phyloP scores from a whole-genome alignment of 768 basidiomycete genomes.

The Scleroderma citrinum region DNA sequence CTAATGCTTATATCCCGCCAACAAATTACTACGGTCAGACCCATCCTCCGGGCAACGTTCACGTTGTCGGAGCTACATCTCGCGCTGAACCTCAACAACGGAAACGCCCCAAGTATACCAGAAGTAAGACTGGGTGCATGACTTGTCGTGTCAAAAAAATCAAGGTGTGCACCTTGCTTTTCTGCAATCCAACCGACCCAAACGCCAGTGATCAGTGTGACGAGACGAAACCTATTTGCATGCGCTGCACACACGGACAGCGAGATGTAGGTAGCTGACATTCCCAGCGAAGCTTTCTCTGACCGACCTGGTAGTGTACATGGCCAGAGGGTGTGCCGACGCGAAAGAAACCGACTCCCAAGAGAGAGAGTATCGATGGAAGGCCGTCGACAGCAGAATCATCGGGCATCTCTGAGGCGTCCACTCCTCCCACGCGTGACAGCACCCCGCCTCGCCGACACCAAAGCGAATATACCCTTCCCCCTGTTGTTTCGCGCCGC shows the following conservation, averaged over 20 bases:
- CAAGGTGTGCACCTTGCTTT: constrained; percentile 52
- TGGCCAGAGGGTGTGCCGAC: constrained; percentile 79
- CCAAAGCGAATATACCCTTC: constrained; percentile 34
- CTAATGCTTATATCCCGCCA: constrained; percentile 37
- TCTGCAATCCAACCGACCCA: neutral
- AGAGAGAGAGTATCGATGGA: constrained; percentile 55
- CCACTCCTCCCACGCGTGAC: constrained; percentile 66
- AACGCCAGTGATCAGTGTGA: constrained; percentile 57
- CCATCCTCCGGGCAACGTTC: constrained; percentile 33
- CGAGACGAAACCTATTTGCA: constrained; percentile 83
- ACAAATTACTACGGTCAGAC: constrained; percentile 35
- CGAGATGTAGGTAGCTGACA: constrained; percentile 52
- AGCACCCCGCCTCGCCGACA: constrained; percentile 55
- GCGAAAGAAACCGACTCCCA: constrained; percentile 56
- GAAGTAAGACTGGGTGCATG: constrained; percentile 91
- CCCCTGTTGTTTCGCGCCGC: constrained; percentile 35
- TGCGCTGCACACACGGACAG: constrained; percentile 80
- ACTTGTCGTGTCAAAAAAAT: constrained; percentile 94
- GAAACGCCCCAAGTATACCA: constrained; percentile 88
- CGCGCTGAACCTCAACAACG: constrained; percentile 51
- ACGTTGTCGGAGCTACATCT: constrained; percentile 40
- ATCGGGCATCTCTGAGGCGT: constrained; percentile 63
- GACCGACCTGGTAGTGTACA: constrained; percentile 48
- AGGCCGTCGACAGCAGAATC: constrained; percentile 74
- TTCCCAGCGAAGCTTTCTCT: constrained; percentile 9